Evolutionary conservation across 371 early-diverging fungal genomes (phyloP).

Genomic region (Batrachochytrium dendrobatidis): DNA sequence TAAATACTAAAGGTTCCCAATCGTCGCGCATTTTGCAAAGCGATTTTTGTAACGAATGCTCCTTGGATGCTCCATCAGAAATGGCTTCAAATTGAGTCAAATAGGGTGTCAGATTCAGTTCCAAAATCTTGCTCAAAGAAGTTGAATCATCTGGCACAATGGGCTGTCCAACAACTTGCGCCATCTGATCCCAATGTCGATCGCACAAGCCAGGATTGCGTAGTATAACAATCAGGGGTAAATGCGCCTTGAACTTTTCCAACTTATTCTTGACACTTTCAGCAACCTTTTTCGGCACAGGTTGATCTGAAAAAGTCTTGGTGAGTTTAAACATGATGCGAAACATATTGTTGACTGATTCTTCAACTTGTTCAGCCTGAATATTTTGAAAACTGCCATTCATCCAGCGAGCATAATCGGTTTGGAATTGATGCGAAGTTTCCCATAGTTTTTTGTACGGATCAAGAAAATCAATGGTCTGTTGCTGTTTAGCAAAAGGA

Average conservation of each 20-base stretch:
- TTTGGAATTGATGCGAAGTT: constrained; percentile 39
- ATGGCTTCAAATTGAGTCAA: constrained; percentile 40
- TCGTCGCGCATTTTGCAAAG: constrained; percentile 46
- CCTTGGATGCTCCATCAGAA: constrained; percentile 47
- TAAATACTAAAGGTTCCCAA: constrained; percentile 44
- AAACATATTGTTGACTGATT: constrained; percentile 39
- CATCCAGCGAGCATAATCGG: constrained; percentile 46
- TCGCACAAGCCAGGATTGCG: constrained; percentile 47
- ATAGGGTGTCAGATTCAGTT: constrained; percentile 38
- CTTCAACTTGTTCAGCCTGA: constrained; percentile 40
- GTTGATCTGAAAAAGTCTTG: constrained; percentile 42
- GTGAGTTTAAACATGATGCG: constrained; percentile 41
- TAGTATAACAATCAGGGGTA: constrained; percentile 41
- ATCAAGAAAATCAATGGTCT: constrained; percentile 38
- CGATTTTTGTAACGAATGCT: constrained; percentile 46
- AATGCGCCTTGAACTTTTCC: constrained; percentile 43
- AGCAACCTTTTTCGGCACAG: constrained; percentile 44
- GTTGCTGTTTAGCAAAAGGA: constrained; percentile 35
- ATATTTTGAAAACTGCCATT: constrained; percentile 42
- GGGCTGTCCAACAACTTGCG: constrained; percentile 37
- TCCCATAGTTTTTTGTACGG: constrained; percentile 50
- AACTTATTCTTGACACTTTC: constrained; percentile 45
- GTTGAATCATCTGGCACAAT: constrained; percentile 43
- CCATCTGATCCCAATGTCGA: constrained; percentile 43
- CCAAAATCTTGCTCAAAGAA: constrained; percentile 39